These are phyloP conservation scores for Dothidotthia symphoricarpi DNA, from an alignment of 2,329 filamentous ascomycete genomes.

Conservation along the genomic window DNA sequence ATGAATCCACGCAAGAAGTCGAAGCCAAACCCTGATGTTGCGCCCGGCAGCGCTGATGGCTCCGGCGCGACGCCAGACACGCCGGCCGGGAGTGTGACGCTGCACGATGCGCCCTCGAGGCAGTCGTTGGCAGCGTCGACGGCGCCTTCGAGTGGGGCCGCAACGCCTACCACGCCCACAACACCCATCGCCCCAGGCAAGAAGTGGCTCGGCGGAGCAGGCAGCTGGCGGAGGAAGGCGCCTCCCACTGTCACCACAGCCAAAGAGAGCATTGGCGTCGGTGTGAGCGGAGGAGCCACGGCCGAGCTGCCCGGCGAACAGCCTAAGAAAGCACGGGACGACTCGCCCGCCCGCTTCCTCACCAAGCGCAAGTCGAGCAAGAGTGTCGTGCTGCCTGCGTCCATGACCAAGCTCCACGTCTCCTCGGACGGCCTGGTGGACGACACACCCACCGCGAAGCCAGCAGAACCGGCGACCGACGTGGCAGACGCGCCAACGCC, in stretches of 20 bases:
- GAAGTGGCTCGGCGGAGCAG: constrained; percentile 47
- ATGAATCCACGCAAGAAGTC: constrained; percentile 46
- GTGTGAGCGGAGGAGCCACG: constrained; percentile 44
- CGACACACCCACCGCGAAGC: constrained; percentile 22
- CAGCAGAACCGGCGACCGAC: constrained; percentile 10
- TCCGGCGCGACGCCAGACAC: background rate
- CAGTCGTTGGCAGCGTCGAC: constrained; percentile 15
- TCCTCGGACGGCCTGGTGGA: constrained; percentile 40
- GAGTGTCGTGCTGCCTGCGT: constrained; percentile 45
- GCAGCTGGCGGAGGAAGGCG: constrained; percentile 50
- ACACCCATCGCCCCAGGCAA: constrained; percentile 22
- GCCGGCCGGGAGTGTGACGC: constrained; percentile 14
- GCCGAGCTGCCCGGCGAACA: constrained; percentile 40
- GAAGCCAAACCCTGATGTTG: constrained; percentile 40
- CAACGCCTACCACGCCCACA: constrained; percentile 9
- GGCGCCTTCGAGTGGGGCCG: constrained; percentile 11
- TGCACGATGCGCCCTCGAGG: constrained; percentile 17
- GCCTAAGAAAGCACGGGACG: constrained; percentile 24
- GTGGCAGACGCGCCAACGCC: constrained; percentile 11
- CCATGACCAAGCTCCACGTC: constrained; percentile 49
- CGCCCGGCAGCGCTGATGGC: constrained; percentile 15
- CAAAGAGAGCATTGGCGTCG: constrained; percentile 47
- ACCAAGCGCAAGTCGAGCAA: constrained; percentile 49
- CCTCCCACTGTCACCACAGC: constrained; percentile 49
- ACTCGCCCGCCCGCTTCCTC: constrained; percentile 40